Evolutionary conservation across 805 yeast species (phyloP), one percentile per base, ranked within the genome.

Genomic region (Myxozyma udenii): DNA sequence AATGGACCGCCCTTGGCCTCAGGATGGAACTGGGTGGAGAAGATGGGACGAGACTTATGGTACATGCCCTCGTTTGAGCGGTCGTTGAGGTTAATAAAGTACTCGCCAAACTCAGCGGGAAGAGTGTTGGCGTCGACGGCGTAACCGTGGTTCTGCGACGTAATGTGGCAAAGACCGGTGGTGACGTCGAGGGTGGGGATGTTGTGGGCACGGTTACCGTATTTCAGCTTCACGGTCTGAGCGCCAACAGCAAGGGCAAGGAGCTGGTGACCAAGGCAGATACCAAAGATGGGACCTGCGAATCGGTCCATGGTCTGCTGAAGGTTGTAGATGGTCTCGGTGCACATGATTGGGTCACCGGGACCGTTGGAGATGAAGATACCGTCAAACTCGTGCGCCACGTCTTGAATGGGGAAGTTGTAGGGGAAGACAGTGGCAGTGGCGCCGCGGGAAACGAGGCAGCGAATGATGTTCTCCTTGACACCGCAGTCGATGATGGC

Each of bases 1-100:
- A 85, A 78, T 53, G 99, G 99, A 62, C 99, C 99, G 64, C 98
- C 98, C 74, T 89, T 91, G 51, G 98, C 98, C 72, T 93, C 99
- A 44, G 99, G 99, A 70, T 93, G 99, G 79, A 93, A 93, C 72
- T 93, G 98, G 1, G 96, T 88, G 35, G 96, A 87, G 74, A 91
- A 93, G 50, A 91, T 86, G 46, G 99, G 99, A 69, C 80, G 84
- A 36, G 80, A 67, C 51, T 74, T 78, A 71, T 93, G 98, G 64
- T 82, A 84, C 95, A 93, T 89, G 64, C 99, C 99, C 74, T 93
- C 99, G 71, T 93, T 93, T 48, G 95, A 86, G 68, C 88, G 84
- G 70, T 93, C 99, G 69, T 93, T 93, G 72, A 91, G 78, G 74
- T 93, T 93, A 62, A 90, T 79, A 68, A 93, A 93, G 70, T 84